phyloP scores from a whole-genome alignment of 2,329 filamentous ascomycete species.

The Aureobasidium sp. region DNA sequence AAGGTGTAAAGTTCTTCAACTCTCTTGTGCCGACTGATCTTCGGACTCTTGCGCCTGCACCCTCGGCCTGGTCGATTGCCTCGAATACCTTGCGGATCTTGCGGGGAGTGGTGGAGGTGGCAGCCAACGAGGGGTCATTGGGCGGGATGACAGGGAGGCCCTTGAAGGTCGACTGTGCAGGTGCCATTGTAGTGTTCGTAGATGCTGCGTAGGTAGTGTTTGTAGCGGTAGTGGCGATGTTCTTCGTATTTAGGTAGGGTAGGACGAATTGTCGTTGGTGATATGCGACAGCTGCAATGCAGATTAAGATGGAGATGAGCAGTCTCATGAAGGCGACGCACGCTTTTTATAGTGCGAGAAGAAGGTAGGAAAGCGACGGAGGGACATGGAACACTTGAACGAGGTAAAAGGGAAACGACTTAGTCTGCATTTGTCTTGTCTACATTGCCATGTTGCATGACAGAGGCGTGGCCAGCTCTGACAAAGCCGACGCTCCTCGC shows the following conservation, averaged over 20 bases:
- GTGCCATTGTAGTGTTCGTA: constrained; percentile 26
- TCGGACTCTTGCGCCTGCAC: constrained; percentile 78
- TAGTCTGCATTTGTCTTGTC: constrained; percentile 12
- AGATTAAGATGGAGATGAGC: constrained; percentile 36
- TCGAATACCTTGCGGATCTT: constrained; percentile 77
- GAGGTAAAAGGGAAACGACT: neutral
- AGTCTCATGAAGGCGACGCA: constrained; percentile 31
- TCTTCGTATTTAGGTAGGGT: neutral
- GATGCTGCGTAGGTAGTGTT: constrained; percentile 7
- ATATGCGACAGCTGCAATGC: constrained; percentile 34
- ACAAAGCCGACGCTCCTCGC: constrained; percentile 9
- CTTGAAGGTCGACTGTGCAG: constrained; percentile 31
- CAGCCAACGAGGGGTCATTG: constrained; percentile 35
- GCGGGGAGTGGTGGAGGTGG: constrained; percentile 61
- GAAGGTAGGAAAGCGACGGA: neutral
- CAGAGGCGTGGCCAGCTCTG: neutral
- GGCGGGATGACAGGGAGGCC: constrained; percentile 46
- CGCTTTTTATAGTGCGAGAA: constrained; percentile 22
- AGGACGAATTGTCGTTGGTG: constrained; percentile 28
- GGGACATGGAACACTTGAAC: neutral
- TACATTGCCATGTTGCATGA: neutral
- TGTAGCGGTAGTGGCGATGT: neutral
- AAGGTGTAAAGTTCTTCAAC: constrained; percentile 81
- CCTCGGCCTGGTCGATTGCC: constrained; percentile 79
- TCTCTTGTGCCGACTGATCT: constrained; percentile 79